These are phyloP conservation scores for Tremellales sp. DNA, from an alignment of 1,284 basidiomycete species.

Conservation along the genomic window DNA sequence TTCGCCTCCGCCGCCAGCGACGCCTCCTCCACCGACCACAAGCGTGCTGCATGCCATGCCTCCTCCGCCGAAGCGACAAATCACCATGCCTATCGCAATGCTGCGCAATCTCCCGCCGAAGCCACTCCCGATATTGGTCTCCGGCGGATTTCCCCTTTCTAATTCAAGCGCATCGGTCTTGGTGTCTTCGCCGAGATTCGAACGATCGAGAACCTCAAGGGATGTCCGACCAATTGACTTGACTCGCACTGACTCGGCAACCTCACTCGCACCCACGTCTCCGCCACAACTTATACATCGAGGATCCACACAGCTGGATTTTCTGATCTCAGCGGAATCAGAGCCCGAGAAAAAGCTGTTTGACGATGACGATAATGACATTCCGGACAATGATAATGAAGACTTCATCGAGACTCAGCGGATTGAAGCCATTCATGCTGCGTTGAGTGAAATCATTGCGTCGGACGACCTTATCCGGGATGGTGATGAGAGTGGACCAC, in stretches of 20 bases:
- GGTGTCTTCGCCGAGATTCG: slow-evolving; percentile 2
- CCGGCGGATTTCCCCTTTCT: slow-evolving; percentile 25
- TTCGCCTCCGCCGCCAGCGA: background rate
- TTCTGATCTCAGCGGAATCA: slow-evolving; percentile 27
- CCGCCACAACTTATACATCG: slow-evolving; percentile 19
- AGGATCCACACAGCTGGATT: slow-evolving; percentile 38
- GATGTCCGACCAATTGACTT: no score
- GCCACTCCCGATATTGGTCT: slow-evolving; percentile 14
- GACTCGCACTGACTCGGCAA: no score
- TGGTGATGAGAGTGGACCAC: slow-evolving; percentile 17
- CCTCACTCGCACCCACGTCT: background rate
- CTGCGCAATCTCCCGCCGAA: background rate
- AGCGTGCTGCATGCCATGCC: slow-evolving; percentile 1
- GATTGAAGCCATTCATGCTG: slow-evolving; percentile 91
- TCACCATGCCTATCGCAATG: background rate
- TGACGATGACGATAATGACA: slow-evolving; percentile 18
- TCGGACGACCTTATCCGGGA: slow-evolving; percentile 60
- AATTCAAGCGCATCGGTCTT: slow-evolving; percentile 22
- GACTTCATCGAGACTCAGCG: slow-evolving; percentile 61
- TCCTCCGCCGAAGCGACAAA: background rate
- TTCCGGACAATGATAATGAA: slow-evolving; percentile 14
- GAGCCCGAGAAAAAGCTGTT: slow-evolving; percentile 52
- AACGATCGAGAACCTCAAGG: background rate
- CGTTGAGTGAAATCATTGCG: slow-evolving; percentile 88
- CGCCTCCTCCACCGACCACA: slow-evolving; percentile 1